Evolutionary conservation across 2,329 filamentous ascomycete species (phyloP).

Genomic region (Fusarium pseudocircinatum): DNA sequence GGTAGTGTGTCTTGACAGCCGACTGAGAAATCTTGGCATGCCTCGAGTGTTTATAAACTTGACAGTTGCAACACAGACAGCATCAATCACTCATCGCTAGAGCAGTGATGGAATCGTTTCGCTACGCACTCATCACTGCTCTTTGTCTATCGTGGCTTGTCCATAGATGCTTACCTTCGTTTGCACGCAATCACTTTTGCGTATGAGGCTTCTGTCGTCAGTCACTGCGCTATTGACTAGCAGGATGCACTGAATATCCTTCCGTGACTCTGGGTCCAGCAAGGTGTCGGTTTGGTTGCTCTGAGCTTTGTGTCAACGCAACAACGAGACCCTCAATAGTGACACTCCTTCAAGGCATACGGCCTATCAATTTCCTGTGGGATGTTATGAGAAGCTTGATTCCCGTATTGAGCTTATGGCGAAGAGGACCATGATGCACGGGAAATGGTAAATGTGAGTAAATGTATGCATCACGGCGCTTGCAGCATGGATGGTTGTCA

Average conservation of each 20-base stretch:
- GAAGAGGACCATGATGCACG: neutral
- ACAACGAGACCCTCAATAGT: accelerated
- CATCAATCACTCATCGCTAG: neutral
- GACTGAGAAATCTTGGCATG: neutral
- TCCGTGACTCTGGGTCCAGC: accelerated
- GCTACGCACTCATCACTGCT: neutral
- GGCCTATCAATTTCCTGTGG: accelerated
- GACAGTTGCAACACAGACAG: neutral
- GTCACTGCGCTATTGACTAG: neutral
- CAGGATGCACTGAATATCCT: neutral
- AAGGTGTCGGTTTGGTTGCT: neutral
- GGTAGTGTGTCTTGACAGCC: too few relatives aligned
- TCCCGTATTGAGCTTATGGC: accelerated
- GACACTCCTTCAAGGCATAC: accelerated
- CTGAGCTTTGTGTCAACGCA: accelerated
- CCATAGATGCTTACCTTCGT: neutral
- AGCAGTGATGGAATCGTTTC: neutral
- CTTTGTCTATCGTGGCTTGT: neutral
- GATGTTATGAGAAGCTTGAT: accelerated
- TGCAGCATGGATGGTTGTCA: neutral
- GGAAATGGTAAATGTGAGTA: too few relatives aligned
- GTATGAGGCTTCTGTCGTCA: neutral
- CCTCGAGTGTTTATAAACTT: neutral
- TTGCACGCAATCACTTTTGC: neutral
- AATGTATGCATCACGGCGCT: neutral